These are phyloP conservation scores for Colletotrichum incanum DNA, from an alignment of 2,329 filamentous ascomycete species.

Conservation along the genomic window DNA sequence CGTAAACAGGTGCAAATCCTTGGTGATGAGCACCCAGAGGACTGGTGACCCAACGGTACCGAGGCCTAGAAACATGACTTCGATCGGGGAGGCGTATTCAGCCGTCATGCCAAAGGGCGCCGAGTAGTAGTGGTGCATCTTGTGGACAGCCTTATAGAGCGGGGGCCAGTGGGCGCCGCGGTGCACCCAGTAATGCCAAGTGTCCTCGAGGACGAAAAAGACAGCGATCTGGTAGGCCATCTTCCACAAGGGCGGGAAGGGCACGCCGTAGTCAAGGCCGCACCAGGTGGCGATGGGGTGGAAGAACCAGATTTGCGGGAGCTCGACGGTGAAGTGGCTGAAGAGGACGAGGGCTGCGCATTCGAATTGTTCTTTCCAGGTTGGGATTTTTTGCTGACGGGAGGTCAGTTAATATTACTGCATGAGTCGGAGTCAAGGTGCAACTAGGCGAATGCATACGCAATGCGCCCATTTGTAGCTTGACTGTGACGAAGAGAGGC, in stretches of 20 bases:
- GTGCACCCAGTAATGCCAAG: slow-evolving; percentile 99
- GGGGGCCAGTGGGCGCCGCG: slow-evolving; percentile 94
- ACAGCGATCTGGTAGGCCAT: slow-evolving; percentile 93
- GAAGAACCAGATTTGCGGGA: slow-evolving; percentile 99
- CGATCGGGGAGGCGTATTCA: slow-evolving; percentile 97
- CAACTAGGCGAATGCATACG: not conserved
- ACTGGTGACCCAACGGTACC: slow-evolving; percentile 89
- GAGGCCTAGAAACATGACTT: slow-evolving; percentile 94
- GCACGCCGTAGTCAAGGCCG: slow-evolving; percentile 89
- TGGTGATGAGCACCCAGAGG: slow-evolving; percentile 85
- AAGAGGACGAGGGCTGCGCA: slow-evolving; percentile 94
- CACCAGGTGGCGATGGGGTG: slow-evolving; percentile 95
- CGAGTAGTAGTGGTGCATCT: slow-evolving; percentile 99
- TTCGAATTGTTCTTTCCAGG: slow-evolving; percentile 90
- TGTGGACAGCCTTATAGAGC: slow-evolving; percentile 97
- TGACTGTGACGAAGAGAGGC: slow-evolving; percentile 48
- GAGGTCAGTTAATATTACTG: not conserved
- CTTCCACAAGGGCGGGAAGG: slow-evolving; percentile 87
- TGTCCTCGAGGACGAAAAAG: slow-evolving; percentile 96
- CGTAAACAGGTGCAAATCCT: slow-evolving; percentile 92
- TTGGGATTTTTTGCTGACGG: slow-evolving; percentile 82
- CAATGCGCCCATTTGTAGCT: not conserved
- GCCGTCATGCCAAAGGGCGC: slow-evolving; percentile 98
- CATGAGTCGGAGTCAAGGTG: not conserved
- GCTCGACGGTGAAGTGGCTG: slow-evolving; percentile 96